Evolutionary conservation across 2,329 filamentous ascomycete species (phyloP), one percentile per base, ranked within the genome.

Genomic region (Venturia carpophila): DNA sequence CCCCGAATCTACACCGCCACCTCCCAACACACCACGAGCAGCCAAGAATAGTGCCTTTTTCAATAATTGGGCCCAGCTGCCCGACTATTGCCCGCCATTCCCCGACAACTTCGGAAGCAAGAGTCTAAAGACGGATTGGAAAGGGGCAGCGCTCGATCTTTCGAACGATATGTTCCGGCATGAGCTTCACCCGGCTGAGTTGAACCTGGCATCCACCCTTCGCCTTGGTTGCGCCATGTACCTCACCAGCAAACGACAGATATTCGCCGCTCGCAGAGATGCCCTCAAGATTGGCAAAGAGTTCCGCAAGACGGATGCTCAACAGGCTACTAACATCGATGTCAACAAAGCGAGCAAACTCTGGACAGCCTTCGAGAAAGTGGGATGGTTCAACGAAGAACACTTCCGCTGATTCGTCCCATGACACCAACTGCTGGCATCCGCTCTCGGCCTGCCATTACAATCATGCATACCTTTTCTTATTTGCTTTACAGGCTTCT

Each of bases 291-390:
- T 85, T 43, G 83, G 84, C 73, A 94, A 95, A 76, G 89, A 92
- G 71, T 97, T 96, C 75, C 87, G 91, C 74, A 96, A 96, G 83
- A 97, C 93, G 1, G 91, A 96, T 73, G 91, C 92, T 5, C 93
- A 97, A 75, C 90, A 96, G 75, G 91, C 91, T n/a, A 96, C 91
- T 83, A 95, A 95, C 80, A 96, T 97, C 68, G 93, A 97, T 71
- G 93, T 97, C 74, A 97, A 97, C 81, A 97, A 97, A 80, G 91
- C 92, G 3, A 95, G 91, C 69, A 93, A 93, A 75, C 81, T 97
- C 60, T 96, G 91, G 90, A 87, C 87, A 45, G 91, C 91, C 6
- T 97, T 91, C 73, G 90, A 96, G 62, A 88, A 87, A 70, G 90
- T 94, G 45, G 89, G 89, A 70, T 96, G 92, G 91, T 86, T 96